These are phyloP conservation scores for Geum urbanum DNA, from an alignment of 306 rosid species.

Conservation along the genomic window DNA sequence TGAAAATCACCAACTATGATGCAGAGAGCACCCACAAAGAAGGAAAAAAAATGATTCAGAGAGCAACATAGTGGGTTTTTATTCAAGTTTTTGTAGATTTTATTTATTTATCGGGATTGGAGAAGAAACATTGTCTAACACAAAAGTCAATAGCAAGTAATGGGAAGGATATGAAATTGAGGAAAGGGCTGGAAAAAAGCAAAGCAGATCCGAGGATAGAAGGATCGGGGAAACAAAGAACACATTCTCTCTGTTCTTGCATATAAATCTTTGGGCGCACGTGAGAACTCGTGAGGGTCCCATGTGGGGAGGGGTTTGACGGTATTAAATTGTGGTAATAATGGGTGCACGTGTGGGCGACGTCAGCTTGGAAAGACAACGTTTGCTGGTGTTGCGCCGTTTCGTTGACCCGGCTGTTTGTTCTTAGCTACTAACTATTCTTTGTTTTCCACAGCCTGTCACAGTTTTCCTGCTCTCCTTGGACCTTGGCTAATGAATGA, in stretches of 20 bases:
- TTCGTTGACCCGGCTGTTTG: constrained; percentile 51
- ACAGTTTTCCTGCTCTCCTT: no score
- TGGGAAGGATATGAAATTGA: neutral
- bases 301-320: neutral
- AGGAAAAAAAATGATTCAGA: neutral
- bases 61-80: neutral
- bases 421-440: neutral
- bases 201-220: neutral
- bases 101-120: constrained; percentile 38
- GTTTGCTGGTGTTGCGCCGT: constrained; percentile 62
- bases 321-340: neutral
- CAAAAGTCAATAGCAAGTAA: constrained; percentile 33
- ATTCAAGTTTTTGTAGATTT: neutral
- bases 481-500: neutral
- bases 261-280: constrained; percentile 29
- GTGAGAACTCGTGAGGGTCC: constrained; percentile 53
- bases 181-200: neutral
- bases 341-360: constrained; percentile 69
- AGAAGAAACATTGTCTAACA: constrained; percentile 32
- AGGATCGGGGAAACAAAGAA: constrained; percentile 1
- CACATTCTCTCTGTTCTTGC: constrained; percentile 35
- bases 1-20: neutral
- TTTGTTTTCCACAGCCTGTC: neutral
- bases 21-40: no score
- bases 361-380: constrained; percentile 32